Conservation (phyloP, 345 rosid genomes). For the Streptanthus diversifolius region DNA sequence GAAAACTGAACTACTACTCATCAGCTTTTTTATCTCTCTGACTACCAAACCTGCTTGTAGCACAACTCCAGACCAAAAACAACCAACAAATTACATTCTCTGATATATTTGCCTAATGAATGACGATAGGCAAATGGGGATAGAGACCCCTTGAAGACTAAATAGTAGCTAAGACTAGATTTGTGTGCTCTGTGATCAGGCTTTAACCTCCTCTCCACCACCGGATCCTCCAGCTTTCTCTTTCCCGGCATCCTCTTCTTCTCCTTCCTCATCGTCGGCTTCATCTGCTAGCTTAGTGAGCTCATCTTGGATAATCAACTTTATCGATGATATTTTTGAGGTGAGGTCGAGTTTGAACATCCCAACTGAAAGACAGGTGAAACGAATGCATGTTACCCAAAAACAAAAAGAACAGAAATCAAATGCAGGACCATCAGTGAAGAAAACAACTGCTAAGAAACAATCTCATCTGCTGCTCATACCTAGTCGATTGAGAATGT, state of each 20-base stretch:
- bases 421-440: background rate
- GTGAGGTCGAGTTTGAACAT: slow-evolving; percentile 47
- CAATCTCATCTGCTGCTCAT: slow-evolving; percentile 29
- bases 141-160: background rate
- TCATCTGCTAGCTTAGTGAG: slow-evolving; percentile 85
- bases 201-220: slow-evolving; percentile 45
- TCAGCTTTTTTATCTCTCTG: background rate
- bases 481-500: slow-evolving; percentile 83
- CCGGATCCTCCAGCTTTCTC: slow-evolving; percentile 43
- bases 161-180: slow-evolving; percentile 10
- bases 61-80: slow-evolving; percentile 4
- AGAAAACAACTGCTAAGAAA: background rate
- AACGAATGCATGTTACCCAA: background rate
- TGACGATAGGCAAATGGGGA: slow-evolving; percentile 15
- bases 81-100: slow-evolving; percentile 30
- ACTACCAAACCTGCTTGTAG: slow-evolving; percentile 1
- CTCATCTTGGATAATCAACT: slow-evolving; percentile 82
- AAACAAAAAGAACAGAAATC: background rate
- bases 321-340: slow-evolving; percentile 64
- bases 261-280: slow-evolving; percentile 62
- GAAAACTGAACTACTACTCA: background rate
- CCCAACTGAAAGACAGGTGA: slow-evolving; percentile 43
- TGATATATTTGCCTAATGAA: slow-evolving; percentile 16
- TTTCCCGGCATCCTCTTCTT: slow-evolving; percentile 53
- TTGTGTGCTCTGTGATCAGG: slow-evolving; percentile 25